phyloP scores from a whole-genome alignment of 2,329 filamentous ascomycete genomes.

The Amphichorda felina region DNA sequence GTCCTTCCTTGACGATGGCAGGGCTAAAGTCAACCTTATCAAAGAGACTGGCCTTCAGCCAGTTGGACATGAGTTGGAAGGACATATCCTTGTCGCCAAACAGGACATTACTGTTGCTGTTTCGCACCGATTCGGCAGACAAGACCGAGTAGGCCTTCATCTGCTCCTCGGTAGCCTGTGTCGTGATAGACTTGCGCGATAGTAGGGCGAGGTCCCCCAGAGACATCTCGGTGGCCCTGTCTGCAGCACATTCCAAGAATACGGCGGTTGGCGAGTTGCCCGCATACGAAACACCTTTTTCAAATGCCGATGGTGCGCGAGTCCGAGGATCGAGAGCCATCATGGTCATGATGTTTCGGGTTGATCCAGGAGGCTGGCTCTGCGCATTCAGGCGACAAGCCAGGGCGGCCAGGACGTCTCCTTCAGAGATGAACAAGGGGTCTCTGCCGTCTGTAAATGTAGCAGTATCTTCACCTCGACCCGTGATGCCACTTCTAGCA shows the following conservation, averaged over 20 bases:
- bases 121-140: slow-evolving; percentile 6
- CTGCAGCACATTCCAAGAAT: background rate
- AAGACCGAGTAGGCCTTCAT: slow-evolving; percentile 5
- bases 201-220: slow-evolving; percentile 7
- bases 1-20: slow-evolving; percentile 3
- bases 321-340: slow-evolving; percentile 1
- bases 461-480: background rate
- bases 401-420: slow-evolving; percentile 1
- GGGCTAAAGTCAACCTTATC: slow-evolving; percentile 8
- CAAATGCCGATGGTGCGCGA: background rate
- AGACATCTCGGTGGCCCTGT: slow-evolving; percentile 3
- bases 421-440: background rate
- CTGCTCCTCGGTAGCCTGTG: slow-evolving; percentile 9
- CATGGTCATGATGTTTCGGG: background rate
- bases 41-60: slow-evolving; percentile 6
- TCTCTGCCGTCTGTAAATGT: background rate
- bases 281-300: background rate
- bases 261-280: slow-evolving; percentile 1
- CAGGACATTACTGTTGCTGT: slow-evolving; percentile 4
- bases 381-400: background rate
- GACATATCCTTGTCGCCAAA: slow-evolving; percentile 6
- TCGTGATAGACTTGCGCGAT: slow-evolving; percentile 5
- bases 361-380: background rate
- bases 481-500: background rate
- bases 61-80: slow-evolving; percentile 9